Base-by-base conservation (phyloP, 129 eudicot genomes). In the Centrapalus pauciflorus region DNA sequence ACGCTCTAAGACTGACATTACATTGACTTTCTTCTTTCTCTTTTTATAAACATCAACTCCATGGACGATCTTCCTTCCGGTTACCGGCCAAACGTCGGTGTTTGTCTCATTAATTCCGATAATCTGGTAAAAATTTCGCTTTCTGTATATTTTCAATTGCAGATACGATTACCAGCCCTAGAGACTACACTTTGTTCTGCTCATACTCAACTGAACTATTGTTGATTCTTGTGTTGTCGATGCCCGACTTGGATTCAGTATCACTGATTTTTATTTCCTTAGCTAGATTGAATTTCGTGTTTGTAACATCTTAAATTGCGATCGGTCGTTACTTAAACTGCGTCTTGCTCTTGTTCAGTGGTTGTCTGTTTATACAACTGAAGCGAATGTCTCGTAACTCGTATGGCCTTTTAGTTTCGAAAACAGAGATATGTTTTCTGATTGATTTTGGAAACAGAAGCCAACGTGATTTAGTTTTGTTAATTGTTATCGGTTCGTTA, bases 51-150 rank as follows among this genome's bases (percentile, higher is more conserved):
- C 40, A n/a, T 64, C 45, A 60, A 2, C 32, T 32, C 67, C 16
- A 89, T 93, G 99, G 99, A 93, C 64, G 82, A 75, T 82, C 88
- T 93, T 45, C 99, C 99, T 21, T 24, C 88, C 51, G 99, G 99
- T 19, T 93, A 93, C 72, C 96, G 99, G 38, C 96, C 99, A 2
- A 89, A 93, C 87, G 96, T 93, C 27, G 99, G 99, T 51, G 90
- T 93, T 5, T 93, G 99, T 43, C 92, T 93, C 76, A 82, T 93
- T 84, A 89, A 93, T 40, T 77, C 77, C 38, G 90, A 89, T 80
- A 74, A 82, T 72, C 78, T 75, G 99, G 99, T 93, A 71, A 55
- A 55, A 0, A 0, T 11, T 61, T 26, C 27, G 2, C 34, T 26
- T 25, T 13, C 40, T 51, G 24, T 33, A 9, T n/a, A 4, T 16